These are phyloP conservation scores for Clonostachys solani DNA, from an alignment of 2,329 filamentous ascomycete genomes.

Conservation along the genomic window DNA sequence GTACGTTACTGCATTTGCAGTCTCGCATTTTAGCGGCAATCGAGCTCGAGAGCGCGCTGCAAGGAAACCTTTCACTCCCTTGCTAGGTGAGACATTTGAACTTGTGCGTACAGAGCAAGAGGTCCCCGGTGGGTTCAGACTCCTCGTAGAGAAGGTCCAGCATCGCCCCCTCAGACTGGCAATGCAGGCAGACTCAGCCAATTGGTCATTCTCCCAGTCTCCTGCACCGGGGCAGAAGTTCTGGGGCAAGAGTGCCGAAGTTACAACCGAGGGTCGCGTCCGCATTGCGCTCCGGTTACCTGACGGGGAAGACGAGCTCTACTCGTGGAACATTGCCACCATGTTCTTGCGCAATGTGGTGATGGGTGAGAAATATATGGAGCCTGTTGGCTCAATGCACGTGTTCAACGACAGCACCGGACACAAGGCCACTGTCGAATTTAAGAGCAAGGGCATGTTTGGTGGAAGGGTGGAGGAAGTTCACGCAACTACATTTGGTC, in stretches of 20 bases:
- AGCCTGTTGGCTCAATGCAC: constrained; percentile 87
- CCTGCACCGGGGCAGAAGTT: constrained; percentile 93
- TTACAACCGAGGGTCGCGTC: constrained; percentile 86
- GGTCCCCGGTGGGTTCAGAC: constrained; percentile 69
- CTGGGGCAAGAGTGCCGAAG: constrained; percentile 95
- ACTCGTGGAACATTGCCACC: constrained; percentile 84
- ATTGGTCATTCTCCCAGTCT: constrained; percentile 85
- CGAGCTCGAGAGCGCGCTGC: constrained; percentile 87
- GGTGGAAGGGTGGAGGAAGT: constrained; percentile 92
- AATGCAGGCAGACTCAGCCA: constrained; percentile 81
- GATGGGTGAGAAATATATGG: constrained; percentile 96
- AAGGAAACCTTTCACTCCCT: constrained; percentile 95
- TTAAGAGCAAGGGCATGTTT: constrained; percentile 96
- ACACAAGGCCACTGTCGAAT: constrained; percentile 79
- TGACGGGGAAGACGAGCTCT: constrained; percentile 72
- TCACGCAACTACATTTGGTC: constrained; percentile 66
- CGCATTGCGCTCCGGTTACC: constrained; percentile 66
- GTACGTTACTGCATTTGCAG: constrained; percentile 84
- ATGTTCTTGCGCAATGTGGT: constrained; percentile 95
- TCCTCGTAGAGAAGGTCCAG: constrained; percentile 92
- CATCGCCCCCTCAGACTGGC: constrained; percentile 91
- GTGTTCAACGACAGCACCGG: constrained; percentile 81
- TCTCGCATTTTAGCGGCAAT: constrained; percentile 78
- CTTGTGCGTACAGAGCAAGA: constrained; percentile 80
- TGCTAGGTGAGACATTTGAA: constrained; percentile 94